Base-by-base conservation (phyloP, 78 protist genomes). In the Dictyostelium brefeldianum region DNA sequence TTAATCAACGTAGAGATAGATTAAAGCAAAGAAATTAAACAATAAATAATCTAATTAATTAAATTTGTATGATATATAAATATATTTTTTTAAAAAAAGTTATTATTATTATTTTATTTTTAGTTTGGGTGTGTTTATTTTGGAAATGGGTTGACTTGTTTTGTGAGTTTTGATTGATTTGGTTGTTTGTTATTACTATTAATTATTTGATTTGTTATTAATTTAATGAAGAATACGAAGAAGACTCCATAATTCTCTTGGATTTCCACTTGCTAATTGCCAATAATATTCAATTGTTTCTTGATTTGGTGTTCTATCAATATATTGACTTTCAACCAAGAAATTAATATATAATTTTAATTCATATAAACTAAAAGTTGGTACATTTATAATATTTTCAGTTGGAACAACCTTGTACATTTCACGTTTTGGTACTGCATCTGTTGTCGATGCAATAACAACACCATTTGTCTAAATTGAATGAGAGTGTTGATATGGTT, bases 221-320 rank as follows among this genome's bases (percentile, higher is more conserved):
- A n/a, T 17, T 77, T 77, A 77, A 77, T 50, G 18, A 14, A 41
- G 31, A 27, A 77, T 77, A 53, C 82, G 67, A 9, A 77, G 17
- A 15, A 51, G 62, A 22, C 64, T 75, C 92, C 92, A 85, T 20
- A 74, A 54, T 43, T 85, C 92, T 85, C 83, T 73, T 56, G 92
- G 83, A 53, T 85, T 85, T 31, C 92, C 92, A 75, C 80, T 53
- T 43, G 83, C 43, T 59, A 85, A 27, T 85, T 85, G 92, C 77
- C 78, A 85, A 46, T 57, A 64, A 65, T 85, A 85, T 85, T 85
- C 75, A 62, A 85, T 69, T 9, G 83, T 62, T 75, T 85, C 92
- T 85, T 75, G 82, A n/a, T 73, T 18, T 85, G 92, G 92, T 43
- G 70, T 56, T 85, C 36, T 57, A 56, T 27, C 43, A 20, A 43